Percentiles rank a stretch among this genome's conserved stretches.
Conservation (phyloP, 352 stramenopile species). For the Pythium sukuiense region DNA sequence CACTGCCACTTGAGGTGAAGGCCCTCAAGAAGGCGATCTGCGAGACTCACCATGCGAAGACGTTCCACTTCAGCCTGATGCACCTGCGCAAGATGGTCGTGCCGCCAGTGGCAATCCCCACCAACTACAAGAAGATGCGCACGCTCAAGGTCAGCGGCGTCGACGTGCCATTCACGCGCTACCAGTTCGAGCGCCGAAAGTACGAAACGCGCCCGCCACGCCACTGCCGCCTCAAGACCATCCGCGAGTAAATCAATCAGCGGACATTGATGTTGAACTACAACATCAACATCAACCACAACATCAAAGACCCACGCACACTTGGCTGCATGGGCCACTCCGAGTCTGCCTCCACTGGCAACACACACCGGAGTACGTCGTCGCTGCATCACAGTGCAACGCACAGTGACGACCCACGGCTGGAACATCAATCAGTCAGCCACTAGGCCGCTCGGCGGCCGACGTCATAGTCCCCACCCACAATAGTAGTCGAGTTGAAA, state of each 20-base stretch:
- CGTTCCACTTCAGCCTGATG: slow-evolving; percentile 38
- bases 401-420: neutral
- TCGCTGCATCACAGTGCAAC: neutral
- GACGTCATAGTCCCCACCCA: neutral
- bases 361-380: neutral
- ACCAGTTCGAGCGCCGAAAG: slow-evolving; percentile 59
- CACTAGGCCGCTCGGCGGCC: neutral
- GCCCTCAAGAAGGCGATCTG: slow-evolving; percentile 50
- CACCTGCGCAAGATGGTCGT: slow-evolving; percentile 52
- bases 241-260: slow-evolving; percentile 17
- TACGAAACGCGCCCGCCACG: slow-evolving; percentile 8
- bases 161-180: slow-evolving; percentile 54
- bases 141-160: slow-evolving; percentile 37
- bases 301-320: neutral
- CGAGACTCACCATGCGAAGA: slow-evolving; percentile 20
- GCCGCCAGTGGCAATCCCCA: slow-evolving; percentile 50
- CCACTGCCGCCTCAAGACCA: slow-evolving; percentile 22
- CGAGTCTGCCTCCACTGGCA: neutral
- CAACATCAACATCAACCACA: slow-evolving; percentile 3
- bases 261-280: neutral
- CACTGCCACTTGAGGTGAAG: slow-evolving; percentile 36
- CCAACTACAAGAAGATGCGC: slow-evolving; percentile 33
- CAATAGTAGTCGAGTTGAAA: neutral
- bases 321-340: neutral
- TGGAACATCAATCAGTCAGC: neutral